Evolutionary conservation across 257 asterid genomes (phyloP), one percentile per base, ranked within the genome.

Genomic region (Nicotiana tomentosiformis): DNA sequence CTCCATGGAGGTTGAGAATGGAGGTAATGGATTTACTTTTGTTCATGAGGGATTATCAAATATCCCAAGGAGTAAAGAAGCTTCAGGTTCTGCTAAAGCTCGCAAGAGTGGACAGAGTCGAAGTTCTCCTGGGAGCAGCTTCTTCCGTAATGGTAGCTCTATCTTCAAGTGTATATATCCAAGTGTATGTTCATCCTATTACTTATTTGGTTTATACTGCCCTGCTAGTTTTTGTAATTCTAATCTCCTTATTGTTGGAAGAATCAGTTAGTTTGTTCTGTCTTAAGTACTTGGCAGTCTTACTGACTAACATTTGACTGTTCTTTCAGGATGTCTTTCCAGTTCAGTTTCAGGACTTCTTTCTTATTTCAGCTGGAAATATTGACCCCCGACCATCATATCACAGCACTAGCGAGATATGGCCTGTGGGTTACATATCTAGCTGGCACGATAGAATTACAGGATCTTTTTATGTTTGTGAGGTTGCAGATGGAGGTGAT

Each of bases 361-460:
- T 90, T 82, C 91, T 96, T 72, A 77, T 94, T 68, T 92, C 98
- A 78, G 91, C 92, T 43, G 98, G 98, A 65, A 87, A 81, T 70
- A 77, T 96, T 83, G 98, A 96, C 88, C 84, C 88, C 69, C 90
- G 98, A 16, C 92, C 96, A 69, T 69, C 97, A 69, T 96, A 96
- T 86, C 97, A 90, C 85, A 91, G 56, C 64, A 62, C 82, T 37
- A 66, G 84, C 88, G 95, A 91, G 89, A 92, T 96, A 64, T 96
- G 97, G 94, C 99, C 99, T 69, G 90, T 93, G 81, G 99, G 99
- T 82, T 96, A 94, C 88, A 87, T 86, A 88, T 90, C 92, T 82
- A 89, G 93, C 93, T 96, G 99, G 99, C 98, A 96, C 82, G 99
- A 96, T 84, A 93, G 90, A 79, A 84, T 93, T 61, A 92, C 99